Evolutionary conservation across 208 protist genomes (phyloP), one percentile per base, ranked within the genome.

Genomic region (Balamuthia mandrillaris): DNA sequence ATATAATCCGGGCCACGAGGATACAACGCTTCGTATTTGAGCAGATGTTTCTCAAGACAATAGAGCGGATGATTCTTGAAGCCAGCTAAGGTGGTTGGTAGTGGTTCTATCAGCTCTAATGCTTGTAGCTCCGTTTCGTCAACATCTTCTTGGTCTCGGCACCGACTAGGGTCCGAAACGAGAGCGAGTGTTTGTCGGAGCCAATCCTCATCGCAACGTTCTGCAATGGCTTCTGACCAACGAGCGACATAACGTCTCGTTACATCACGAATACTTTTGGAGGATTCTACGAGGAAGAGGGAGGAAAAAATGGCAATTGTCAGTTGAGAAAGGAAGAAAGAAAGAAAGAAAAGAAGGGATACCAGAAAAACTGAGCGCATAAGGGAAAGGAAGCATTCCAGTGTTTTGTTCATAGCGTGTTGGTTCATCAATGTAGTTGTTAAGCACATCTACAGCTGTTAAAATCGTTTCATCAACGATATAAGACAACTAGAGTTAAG

Each of bases 21-120:
- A 29, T 78, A 78, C 16, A 78, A 33, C 27, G 68, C 68, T 27
- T 78, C 44, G 47, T 78, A 78, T 33, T 78, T 78, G 47, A 35
- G 68, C 35, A 78, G 42, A 33, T 42, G 41, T 27, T 45, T 37
- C 68, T 78, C 68, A 37, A 78, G 31, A 29, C 68, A 78, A 27
- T 78, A 78, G 12, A 78, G 47, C 0, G 68, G 68, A 33, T 78
- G 68, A 3, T n/a, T 78, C 27, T 78, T 78, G 47, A 78, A 78
- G 0, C 42, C 68, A 4, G 68, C 1, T 5, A 78, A 33, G 14
- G 39, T 78, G 68, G 68, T 78, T 18, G 68, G 68, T 45, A 78
- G 47, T 33, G 47, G 37, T 27, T 78, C 68, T 10, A 45, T 78
- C 5, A 78, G 68, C 42, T 78, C 68, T 5, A 37, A 21, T 58